Evolutionary conservation across 495 filamentous ascomycete genomes (phyloP).

Genomic region (Neurospora sp.): DNA sequence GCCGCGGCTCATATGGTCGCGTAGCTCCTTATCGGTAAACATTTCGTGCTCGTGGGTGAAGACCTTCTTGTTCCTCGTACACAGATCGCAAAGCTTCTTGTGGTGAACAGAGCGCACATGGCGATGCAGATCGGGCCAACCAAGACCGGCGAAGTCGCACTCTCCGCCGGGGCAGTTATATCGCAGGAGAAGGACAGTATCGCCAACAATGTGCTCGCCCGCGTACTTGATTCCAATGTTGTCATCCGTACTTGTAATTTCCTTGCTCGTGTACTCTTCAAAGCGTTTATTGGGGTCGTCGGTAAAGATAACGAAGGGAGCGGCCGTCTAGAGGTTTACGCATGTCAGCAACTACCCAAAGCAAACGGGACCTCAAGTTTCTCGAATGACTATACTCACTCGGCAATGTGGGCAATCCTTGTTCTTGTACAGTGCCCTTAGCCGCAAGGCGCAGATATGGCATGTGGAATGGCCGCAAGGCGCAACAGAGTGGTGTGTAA

Average conservation of each 20-base stretch:
- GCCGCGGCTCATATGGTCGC: conserved; percentile 79
- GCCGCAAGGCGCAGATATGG: conserved; percentile 83
- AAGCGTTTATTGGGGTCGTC: conserved; percentile 70
- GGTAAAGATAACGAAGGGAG: conserved; percentile 83
- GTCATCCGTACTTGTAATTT: conserved; percentile 66
- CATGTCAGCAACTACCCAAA: conserved; percentile 1
- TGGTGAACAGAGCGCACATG: conserved; percentile 76
- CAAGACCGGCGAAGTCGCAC: conserved; percentile 84
- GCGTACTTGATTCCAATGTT: conserved; percentile 87
- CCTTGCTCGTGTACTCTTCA: conserved; percentile 63
- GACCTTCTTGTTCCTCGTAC: conserved; percentile 90
- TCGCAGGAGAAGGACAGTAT: conserved; percentile 75
- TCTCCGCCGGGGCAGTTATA: conserved; percentile 86
- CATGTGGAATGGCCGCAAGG: conserved; percentile 94
- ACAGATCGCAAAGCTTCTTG: conserved; percentile 91
- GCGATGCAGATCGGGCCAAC: conserved; percentile 87
- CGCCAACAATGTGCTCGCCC: conserved; percentile 73
- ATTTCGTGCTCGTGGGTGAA: conserved; percentile 97
- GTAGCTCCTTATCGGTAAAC: conserved; percentile 72
- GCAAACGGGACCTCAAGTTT: neutral
- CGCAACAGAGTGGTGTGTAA: conserved; percentile 73
- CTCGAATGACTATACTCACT: conserved; percentile 38
- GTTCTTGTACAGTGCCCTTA: conserved; percentile 89
- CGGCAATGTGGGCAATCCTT: conserved; percentile 92
- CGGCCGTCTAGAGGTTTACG: conserved; percentile 47